Evolutionary conservation across 2,329 filamentous ascomycete genomes (phyloP).

Genomic region (Zalaria obscura): DNA sequence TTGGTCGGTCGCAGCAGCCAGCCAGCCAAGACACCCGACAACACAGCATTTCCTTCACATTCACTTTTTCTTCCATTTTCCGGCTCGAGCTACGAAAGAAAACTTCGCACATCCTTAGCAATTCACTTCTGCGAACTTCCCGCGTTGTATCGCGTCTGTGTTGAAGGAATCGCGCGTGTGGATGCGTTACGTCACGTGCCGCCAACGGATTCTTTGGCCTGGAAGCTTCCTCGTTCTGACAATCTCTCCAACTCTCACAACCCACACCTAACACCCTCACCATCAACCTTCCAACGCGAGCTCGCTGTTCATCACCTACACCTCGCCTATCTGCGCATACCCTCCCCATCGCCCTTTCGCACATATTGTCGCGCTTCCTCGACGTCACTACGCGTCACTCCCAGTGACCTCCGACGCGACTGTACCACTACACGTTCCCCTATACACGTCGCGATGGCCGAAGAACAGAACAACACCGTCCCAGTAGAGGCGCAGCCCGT

Average conservation of each 20-base stretch:
- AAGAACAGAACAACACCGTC: constrained; percentile 13
- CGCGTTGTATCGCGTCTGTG: not conserved
- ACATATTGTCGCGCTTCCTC: constrained; percentile 1
- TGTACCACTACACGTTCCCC: constrained; percentile 1
- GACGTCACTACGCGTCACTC: constrained; percentile 4
- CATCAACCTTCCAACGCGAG: constrained; percentile 3
- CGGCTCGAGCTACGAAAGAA: not conserved
- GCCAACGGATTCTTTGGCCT: constrained; percentile 1
- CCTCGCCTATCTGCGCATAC: not conserved
- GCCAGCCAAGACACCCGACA: not conserved
- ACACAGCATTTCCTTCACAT: not conserved
- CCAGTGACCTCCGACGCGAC: constrained; percentile 4
- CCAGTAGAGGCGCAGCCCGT: constrained; percentile 10
- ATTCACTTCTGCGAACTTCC: not conserved
- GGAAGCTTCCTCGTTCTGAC: not conserved
- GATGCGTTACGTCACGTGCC: not conserved
- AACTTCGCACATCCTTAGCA: not conserved
- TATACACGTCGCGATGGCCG: constrained; percentile 13
- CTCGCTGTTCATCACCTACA: not conserved
- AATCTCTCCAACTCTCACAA: not conserved
- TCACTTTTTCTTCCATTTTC: not conserved
- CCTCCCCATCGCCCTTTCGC: not conserved
- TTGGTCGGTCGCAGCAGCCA: not conserved
- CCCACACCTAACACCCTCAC: not conserved
- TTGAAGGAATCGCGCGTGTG: not conserved